Base-by-base conservation (phyloP, 1,284 basidiomycete genomes). In the Peniophora sp. region DNA sequence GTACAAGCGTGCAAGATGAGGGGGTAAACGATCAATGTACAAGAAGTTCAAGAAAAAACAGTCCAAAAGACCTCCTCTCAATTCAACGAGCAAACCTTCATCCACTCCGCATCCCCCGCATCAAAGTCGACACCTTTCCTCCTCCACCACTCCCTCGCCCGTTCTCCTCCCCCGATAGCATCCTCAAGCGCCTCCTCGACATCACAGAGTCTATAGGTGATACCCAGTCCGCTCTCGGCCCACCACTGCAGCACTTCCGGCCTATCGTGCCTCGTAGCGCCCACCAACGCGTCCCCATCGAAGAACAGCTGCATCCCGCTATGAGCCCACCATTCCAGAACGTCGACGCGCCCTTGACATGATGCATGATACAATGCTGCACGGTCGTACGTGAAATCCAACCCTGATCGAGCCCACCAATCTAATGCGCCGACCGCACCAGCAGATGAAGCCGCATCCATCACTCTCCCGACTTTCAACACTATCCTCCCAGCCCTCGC, bases 201-300 rank as follows among this genome's bases (percentile, higher is more conserved):
- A 68, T 92, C 89, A 61, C 88, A 90, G 76, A 89, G 82, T 48
- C 89, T 77, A 64, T 89, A 92, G 60, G 86, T 83, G 52, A 92
- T 80, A 3, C 83, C 75, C 47, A 92, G 69, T 8, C 82, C 82
- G 50, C 79, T 85, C 57, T 77, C 77, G 55, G 87, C 77, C 90
- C 90, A 92, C 89, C 89, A 92, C 55, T 89, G 82, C 25, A 92
- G 69, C 20, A 89, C 85, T 58, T 86, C 84, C n/a, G 84, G 81
- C 39, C 83, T 75, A 57, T 90, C 87, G 63, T 89, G 81, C 56
- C 83, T 73, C 23, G 89, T 91, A 25, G 89, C 89, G 32, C 85
- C 83, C 3, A 78, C 79, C 51, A 92, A 69, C 9, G 80, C 83
- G 53, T 92, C 89, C 55, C 80, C 81, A 62, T 92, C 88, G 62